These are phyloP conservation scores for Comarum palustre DNA, from an alignment of 306 rosid species.

Conservation along the genomic window DNA sequence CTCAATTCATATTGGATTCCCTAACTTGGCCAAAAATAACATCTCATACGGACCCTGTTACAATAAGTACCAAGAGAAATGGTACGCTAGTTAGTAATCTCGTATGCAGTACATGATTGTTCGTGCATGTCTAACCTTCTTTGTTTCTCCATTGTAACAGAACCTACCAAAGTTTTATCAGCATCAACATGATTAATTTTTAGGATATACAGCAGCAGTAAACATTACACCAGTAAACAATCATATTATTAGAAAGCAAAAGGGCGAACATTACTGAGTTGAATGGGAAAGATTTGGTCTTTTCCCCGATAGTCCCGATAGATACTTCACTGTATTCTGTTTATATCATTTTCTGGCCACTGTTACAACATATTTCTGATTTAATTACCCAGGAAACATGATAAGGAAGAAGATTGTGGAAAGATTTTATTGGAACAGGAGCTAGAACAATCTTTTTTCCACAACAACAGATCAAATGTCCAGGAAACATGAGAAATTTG, in stretches of 20 bases:
- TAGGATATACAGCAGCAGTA: not conserved
- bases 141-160: not conserved
- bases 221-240: not conserved
- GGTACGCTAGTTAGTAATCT: not conserved
- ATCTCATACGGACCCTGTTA: not conserved
- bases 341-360: constrained; percentile 7
- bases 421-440: constrained; percentile 6
- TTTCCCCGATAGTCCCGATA: constrained; percentile 14
- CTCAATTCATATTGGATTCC: not conserved
- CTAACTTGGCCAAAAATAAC: not conserved
- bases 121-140: not conserved
- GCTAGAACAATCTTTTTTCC: constrained; percentile 20
- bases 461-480: not conserved
- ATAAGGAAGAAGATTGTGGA: not conserved
- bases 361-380: not conserved
- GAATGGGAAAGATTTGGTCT: constrained; percentile 6
- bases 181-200: not conserved
- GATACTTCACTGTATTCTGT: not conserved
- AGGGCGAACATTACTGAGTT: not conserved
- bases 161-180: not conserved
- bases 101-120: not conserved
- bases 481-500: not conserved
- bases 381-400: not conserved
- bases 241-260: not conserved
- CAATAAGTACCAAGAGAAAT: not conserved